Evolutionary conservation across 2,329 filamentous ascomycete genomes (phyloP).

Genomic region (Pseudogymnoascus sp.): DNA sequence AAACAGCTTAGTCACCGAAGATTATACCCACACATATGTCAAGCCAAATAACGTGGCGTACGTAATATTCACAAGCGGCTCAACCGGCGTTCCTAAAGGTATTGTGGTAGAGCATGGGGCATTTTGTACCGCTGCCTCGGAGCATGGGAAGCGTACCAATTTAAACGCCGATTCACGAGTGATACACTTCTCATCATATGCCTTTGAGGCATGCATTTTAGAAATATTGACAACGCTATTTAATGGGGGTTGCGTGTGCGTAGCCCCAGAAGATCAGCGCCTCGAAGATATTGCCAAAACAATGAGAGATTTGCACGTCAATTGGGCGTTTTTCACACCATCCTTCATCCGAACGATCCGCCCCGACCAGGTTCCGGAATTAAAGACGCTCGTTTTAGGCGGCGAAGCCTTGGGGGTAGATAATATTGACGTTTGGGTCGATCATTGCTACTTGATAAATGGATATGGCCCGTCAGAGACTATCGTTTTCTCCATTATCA

Average conservation of each 20-base stretch:
- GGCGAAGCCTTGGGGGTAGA: constrained; percentile 70
- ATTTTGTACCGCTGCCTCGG: constrained; percentile 14
- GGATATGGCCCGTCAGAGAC: constrained; percentile 81
- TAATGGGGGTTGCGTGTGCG: constrained; percentile 41
- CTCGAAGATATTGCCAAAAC: constrained; percentile 61
- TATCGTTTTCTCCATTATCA: constrained; percentile 39
- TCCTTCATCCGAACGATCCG: constrained; percentile 72
- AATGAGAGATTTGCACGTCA: constrained; percentile 52
- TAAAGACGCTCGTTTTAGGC: constrained; percentile 73
- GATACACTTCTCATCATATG: constrained; percentile 24
- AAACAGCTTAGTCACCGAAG: background rate
- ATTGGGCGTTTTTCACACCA: constrained; percentile 19
- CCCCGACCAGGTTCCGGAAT: constrained; percentile 65
- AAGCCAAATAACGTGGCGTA: constrained; percentile 4
- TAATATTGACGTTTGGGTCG: constrained; percentile 31
- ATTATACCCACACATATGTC: background rate
- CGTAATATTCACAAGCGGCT: constrained; percentile 35
- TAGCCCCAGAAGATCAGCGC: constrained; percentile 57
- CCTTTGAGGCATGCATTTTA: constrained; percentile 4
- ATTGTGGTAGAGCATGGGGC: constrained; percentile 30
- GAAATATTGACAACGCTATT: constrained; percentile 10
- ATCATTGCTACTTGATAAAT: constrained; percentile 30
- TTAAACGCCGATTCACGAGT: constrained; percentile 32
- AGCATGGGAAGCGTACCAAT: constrained; percentile 25
- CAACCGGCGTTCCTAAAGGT: constrained; percentile 42